Evolutionary conservation across 2,329 filamentous ascomycete species (phyloP), one percentile per base, ranked within the genome.

Genomic region (Cladophialophora exuberans): DNA sequence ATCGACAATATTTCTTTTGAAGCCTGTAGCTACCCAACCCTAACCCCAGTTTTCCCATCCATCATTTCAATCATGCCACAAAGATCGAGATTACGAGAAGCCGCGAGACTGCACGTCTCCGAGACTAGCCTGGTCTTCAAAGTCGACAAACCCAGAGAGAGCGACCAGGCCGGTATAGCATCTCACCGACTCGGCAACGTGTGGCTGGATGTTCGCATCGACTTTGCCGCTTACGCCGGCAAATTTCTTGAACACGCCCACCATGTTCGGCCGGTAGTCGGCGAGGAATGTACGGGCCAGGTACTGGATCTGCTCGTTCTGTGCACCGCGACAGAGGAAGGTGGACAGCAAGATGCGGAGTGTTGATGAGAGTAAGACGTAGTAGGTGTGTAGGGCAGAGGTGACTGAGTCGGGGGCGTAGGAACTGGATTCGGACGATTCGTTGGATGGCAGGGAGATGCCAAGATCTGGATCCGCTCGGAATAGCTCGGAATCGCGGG

Each of bases 401-500:
- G 86, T 82, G 63, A 89, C 45, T 6, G 43, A 35, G 13, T 50
- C 43, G 15, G 50, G 38, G 15, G 39, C 38, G 22, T 47, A 28
- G n/a, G n/a, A 33, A 3, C 35, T 43, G 18, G 36, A 23, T 18
- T 39, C 30, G 4, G 28, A 15, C 7, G 33, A 15, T n/a, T 50
- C 42, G 25, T 47, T 26, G 46, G 56, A 41, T 26, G 51, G 44
- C 15, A 56, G 33, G 22, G 39, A 81, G 54, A 92, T 84, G 57
- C 95, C 91, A 51, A 99, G 84, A 70, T 99, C 94, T 0, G 94
- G 94, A 69, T 99, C 94, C 10, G 89, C 88, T 6, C 85, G 79
- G 70, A 97, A 99, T 18, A 97, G 80, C n/a, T 85, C 84, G 1
- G 91, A 96, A 52, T 87, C 83, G 59, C 88, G 87, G 23, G 97